Conservation (phyloP, 2,329 filamentous ascomycete genomes). For the Fusarium phyllophilum region DNA sequence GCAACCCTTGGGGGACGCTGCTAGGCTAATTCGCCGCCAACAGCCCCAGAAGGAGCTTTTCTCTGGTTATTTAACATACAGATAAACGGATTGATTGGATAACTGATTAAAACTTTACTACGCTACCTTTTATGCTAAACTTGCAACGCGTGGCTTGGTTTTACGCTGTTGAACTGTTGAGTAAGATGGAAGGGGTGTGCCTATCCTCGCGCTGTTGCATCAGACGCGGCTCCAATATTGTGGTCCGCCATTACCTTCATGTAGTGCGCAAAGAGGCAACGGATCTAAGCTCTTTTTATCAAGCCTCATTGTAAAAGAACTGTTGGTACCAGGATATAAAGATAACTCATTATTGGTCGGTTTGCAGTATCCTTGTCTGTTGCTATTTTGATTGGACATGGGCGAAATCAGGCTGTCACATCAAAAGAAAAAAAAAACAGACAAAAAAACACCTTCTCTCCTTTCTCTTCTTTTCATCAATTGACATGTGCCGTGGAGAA, state of each 20-base stretch:
- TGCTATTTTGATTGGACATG: background rate
- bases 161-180: no score
- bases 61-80: no score
- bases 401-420: background rate
- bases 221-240: background rate
- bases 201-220: background rate
- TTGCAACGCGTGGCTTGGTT: no score
- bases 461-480: background rate
- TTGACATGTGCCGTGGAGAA: accelerated
- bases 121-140: no score
- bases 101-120: no score
- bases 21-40: no score
- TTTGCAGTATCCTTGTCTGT: background rate
- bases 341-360: background rate
- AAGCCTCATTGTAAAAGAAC: background rate
- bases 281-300: background rate
- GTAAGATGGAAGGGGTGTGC: no score
- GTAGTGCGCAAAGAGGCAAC: background rate
- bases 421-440: background rate
- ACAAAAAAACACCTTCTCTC: background rate
- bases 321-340: background rate
- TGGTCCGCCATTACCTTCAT: background rate
- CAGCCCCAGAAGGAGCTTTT: no score
- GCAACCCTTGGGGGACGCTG: no score
- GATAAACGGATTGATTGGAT: no score